Conservation (phyloP, 768 basidiomycete genomes). For the Lactarius hengduanensis region DNA sequence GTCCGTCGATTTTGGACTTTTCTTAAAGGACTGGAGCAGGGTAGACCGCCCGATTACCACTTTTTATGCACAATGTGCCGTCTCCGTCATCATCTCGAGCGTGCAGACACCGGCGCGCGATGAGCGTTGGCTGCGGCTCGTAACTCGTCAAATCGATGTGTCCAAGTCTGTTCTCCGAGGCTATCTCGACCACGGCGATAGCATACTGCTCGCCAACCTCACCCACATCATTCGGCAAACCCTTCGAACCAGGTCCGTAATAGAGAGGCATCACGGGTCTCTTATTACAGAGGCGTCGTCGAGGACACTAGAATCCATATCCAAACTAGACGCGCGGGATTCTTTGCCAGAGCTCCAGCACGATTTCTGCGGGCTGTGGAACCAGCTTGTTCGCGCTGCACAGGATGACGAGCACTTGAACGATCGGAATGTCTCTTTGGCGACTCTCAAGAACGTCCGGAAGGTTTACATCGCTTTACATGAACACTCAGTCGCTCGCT, state of each 20-base stretch:
- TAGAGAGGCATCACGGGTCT: background rate
- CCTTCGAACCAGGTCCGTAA: background rate
- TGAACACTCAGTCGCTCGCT: no score
- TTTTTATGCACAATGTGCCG: slow-evolving; percentile 14
- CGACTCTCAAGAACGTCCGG: slow-evolving; percentile 13
- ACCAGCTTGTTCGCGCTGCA: background rate
- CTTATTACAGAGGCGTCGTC: background rate
- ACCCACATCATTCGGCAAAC: slow-evolving; percentile 3
- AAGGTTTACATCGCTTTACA: slow-evolving; percentile 11
- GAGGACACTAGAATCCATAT: slow-evolving; percentile 2
- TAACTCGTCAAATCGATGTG: background rate
- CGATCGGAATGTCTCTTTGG: background rate
- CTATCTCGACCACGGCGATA: background rate
- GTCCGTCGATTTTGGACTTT: slow-evolving; percentile 14
- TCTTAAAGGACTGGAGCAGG: background rate
- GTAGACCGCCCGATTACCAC: background rate
- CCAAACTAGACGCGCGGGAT: background rate
- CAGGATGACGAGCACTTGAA: background rate
- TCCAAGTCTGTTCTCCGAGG: background rate
- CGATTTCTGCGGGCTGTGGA: slow-evolving; percentile 13
- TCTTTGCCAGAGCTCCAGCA: background rate
- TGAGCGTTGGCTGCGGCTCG: background rate
- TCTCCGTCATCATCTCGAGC: background rate
- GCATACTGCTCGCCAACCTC: background rate
- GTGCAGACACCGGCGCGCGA: background rate